Evolutionary conservation across 352 stramenopile genomes (phyloP).

Genomic region (Pythium guiyangense): DNA sequence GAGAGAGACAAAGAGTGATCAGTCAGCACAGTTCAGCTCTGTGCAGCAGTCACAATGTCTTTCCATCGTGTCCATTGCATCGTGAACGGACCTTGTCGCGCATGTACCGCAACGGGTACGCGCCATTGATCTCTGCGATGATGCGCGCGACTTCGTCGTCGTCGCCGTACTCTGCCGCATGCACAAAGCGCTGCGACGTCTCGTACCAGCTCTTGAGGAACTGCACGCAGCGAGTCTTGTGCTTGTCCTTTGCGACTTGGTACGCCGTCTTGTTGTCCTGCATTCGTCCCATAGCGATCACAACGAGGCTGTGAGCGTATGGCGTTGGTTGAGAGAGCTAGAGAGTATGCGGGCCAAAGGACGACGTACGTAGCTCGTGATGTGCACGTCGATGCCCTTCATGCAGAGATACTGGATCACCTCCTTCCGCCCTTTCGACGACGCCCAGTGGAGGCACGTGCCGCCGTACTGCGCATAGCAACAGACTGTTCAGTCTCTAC

Average conservation of each 20-base stretch:
- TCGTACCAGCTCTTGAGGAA: constrained; percentile 88
- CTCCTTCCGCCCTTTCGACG: constrained; percentile 80
- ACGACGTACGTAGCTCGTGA: constrained; percentile 80
- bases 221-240: constrained; percentile 85
- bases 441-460: constrained; percentile 82
- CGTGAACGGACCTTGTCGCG: constrained; percentile 65
- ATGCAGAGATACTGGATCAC: constrained; percentile 87
- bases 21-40: not conserved
- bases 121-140: constrained; percentile 72
- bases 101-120: constrained; percentile 76
- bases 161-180: constrained; percentile 76
- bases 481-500: not conserved
- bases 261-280: constrained; percentile 89
- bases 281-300: not conserved
- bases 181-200: constrained; percentile 84
- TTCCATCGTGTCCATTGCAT: not conserved
- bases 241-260: constrained; percentile 86
- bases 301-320: not conserved
- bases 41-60: too few relatives aligned
- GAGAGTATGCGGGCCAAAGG: not conserved
- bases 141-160: constrained; percentile 77
- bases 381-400: constrained; percentile 86
- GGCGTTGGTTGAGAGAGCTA: not conserved
- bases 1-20: not conserved
- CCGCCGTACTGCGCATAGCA: constrained; percentile 56